Evolutionary conservation across 2,329 filamentous ascomycete genomes (phyloP), one percentile per base, ranked within the genome.

Genomic region (Hirsutella thompsonii): DNA sequence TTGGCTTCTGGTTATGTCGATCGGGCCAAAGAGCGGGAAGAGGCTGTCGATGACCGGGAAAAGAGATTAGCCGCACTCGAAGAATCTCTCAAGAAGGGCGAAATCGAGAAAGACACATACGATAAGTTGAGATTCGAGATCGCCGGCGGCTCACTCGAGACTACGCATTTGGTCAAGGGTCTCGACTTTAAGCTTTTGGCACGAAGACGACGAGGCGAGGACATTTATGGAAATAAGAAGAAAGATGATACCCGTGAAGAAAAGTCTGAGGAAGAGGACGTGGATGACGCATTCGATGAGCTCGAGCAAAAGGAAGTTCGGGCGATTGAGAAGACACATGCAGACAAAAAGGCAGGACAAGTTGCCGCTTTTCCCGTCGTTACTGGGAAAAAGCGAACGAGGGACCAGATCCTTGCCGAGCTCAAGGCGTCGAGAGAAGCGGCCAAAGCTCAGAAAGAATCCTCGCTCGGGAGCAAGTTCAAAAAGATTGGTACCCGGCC

Each of bases 141-240:
- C 42, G 76, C 86, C 1, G 89, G 88, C 3, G 90, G 89, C 8
- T 83, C 94, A 57, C 62, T 89, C 19, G 68, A 68, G 13, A 86
- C 79, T 51, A 94, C 88, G 13, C 87, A 94, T 68, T 63, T 95
- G 48, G 81, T 96, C 37, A 96, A 95, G 56, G 92, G 92, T 0
- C 63, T 98, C 38, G 92, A 98, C 61, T 83, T 87, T 57, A 83
- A 83, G 58, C 66, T 96, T 11, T 65, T 89, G 21, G 76, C 83
- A 57, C 70, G 79, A 49, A 71, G 83, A 44, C 72, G 73, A 45
- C 72, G 70, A 42, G 84, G 83, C 33, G 83, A 88, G 57, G 66
- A 89, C 58, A 70, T 86, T 1, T 72, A 68, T 48, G 58, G 54
- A n/a, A 60, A 63, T 8, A 54, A 52, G 8, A 51, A 59, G 9